Base-by-base conservation (phyloP, 176 grass and related monocot species). In the Hordeum marinum region DNA sequence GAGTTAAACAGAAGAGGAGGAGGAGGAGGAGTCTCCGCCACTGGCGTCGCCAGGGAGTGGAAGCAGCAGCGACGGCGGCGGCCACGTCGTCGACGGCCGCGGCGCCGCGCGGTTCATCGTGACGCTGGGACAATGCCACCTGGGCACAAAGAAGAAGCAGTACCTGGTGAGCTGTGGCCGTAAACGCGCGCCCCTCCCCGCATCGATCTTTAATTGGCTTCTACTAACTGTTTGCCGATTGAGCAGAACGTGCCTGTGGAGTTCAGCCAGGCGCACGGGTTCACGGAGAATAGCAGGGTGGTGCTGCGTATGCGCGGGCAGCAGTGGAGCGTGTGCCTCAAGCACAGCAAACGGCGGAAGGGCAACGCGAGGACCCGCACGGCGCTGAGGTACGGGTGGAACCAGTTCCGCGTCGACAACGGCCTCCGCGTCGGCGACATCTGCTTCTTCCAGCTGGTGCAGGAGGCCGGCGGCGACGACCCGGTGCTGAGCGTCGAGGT, bases 401-500 rank as follows among this genome's bases (percentile, higher is more conserved):
- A 73, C 64, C 55, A 45, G 65, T 90, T 90, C 73, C 65, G 65
- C 72, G 57, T 82, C 18, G 88, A 86, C 79, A 90, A 86, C 73
- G 42, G 42, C 9, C 83, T 90, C 57, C 57, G 23, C 54, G 32
- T 83, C 84, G 88, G 84, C 55, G 84, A 90, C 65, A 65, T 74
- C 42, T 86, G 84, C 84, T 86, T 90, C 79, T 90, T 90, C 84
- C 43, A 12, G 5, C 72, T 41, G 13, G 9, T 58, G 23, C 72
- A 25, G 41, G 78, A 82, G 8, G 71, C 41, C 70, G 3, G 1
- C 23, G 72, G 40, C 29, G 83, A 85, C 4, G 78, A 72, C 32
- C 79, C 77, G 34, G 64, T 82, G 55, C 88, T 90, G 79, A 72
- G 71, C 73, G 88, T 90, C 10, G 72, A 63, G 72, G 88, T 86